phyloP scores from a whole-genome alignment of 2,329 filamentous ascomycete species.

The Hypoxylon sp. region DNA sequence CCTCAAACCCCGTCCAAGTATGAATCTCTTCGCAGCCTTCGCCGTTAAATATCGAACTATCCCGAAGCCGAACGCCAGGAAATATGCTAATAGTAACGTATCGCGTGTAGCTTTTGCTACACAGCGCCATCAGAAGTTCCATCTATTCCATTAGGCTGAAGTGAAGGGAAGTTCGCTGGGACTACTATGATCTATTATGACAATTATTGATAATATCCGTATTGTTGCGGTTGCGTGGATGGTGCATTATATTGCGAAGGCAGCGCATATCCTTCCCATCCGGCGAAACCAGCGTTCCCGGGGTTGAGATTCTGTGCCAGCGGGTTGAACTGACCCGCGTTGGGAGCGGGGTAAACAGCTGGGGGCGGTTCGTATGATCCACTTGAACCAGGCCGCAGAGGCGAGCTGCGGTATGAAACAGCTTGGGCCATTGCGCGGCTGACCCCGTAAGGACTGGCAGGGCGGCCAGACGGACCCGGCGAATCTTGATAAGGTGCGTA shows the following conservation, averaged over 20 bases:
- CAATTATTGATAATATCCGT: slow-evolving; percentile 30
- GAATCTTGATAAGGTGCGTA: slow-evolving; percentile 52
- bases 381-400: slow-evolving; percentile 63
- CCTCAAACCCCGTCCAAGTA: not conserved
- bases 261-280: slow-evolving; percentile 44
- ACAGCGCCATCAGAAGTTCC: slow-evolving; percentile 11
- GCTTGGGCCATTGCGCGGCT: slow-evolving; percentile 55
- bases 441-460: slow-evolving; percentile 60
- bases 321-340: slow-evolving; percentile 47
- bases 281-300: slow-evolving; percentile 42
- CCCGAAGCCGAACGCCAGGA: slow-evolving; percentile 13
- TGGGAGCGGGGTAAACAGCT: slow-evolving; percentile 49
- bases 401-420: slow-evolving; percentile 64
- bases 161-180: not conserved
- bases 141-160: not conserved
- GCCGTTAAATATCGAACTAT: not conserved
- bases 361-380: slow-evolving; percentile 59
- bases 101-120: not conserved
- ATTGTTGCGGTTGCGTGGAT: slow-evolving; percentile 33
- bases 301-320: slow-evolving; percentile 39
- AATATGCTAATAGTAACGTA: slow-evolving; percentile 15
- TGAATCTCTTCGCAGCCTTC: slow-evolving; percentile 1
- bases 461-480: slow-evolving; percentile 53
- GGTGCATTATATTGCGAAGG: slow-evolving; percentile 32
- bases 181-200: not conserved